Conservation (phyloP, 2,329 filamentous ascomycete species). For the Nemania abortiva region DNA sequence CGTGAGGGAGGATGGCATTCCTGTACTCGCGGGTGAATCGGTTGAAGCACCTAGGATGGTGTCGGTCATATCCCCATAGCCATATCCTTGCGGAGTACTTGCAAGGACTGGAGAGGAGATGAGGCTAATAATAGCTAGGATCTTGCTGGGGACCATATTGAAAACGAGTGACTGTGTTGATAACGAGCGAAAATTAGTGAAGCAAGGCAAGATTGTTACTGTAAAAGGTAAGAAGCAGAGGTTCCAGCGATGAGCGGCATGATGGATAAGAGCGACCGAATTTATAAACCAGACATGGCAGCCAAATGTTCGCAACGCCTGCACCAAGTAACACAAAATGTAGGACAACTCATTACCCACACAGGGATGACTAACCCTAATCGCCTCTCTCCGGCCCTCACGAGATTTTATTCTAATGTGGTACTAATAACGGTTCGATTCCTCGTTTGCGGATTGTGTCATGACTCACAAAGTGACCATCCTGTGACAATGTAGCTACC, state of each 20-base stretch:
- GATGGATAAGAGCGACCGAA: background rate
- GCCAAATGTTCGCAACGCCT: background rate
- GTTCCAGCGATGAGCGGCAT: background rate
- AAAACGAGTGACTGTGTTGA: slow-evolving; percentile 24
- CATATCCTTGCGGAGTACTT: slow-evolving; percentile 26
- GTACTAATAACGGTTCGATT: slow-evolving; percentile 37
- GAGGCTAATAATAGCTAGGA: slow-evolving; percentile 21
- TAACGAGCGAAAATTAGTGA: slow-evolving; percentile 21
- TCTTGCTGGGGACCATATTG: slow-evolving; percentile 26
- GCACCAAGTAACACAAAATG: slow-evolving; percentile 8
- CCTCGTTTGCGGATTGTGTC: slow-evolving; percentile 23
- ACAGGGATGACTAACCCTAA: background rate
- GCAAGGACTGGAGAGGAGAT: slow-evolving; percentile 23
- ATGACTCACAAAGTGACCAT: slow-evolving; percentile 18
- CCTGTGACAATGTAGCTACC: slow-evolving; percentile 38
- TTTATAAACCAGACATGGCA: slow-evolving; percentile 18
- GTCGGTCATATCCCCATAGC: slow-evolving; percentile 33
- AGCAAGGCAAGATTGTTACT: background rate
- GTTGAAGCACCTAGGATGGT: slow-evolving; percentile 13
- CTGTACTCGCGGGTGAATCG: background rate
- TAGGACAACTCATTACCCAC: slow-evolving; percentile 20
- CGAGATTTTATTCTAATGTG: slow-evolving; percentile 20
- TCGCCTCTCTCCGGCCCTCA: slow-evolving; percentile 5
- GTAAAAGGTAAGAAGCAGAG: slow-evolving; percentile 1
- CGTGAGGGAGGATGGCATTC: slow-evolving; percentile 8